Evolutionary conservation across 768 basidiomycete genomes (phyloP).

Genomic region (Suillus discolor): DNA sequence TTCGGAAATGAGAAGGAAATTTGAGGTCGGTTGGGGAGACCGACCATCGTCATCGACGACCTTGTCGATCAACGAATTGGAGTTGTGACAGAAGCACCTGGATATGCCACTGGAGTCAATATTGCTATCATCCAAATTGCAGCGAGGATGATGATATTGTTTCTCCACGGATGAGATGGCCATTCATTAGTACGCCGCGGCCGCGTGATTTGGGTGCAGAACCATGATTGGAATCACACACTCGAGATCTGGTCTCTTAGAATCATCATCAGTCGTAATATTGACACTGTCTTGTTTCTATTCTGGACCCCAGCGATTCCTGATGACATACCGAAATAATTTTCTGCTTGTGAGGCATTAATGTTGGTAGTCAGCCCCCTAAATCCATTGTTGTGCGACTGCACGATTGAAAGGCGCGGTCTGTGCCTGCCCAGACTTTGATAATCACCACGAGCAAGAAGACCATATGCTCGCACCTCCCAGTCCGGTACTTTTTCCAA

Average conservation of each 20-base stretch:
- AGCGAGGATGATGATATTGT: too few species aligned
- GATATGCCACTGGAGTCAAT: neutral
- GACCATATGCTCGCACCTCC: constrained; percentile 44
- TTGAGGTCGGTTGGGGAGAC: neutral
- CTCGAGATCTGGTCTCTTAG: neutral
- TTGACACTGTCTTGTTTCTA: neutral
- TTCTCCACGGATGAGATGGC: neutral
- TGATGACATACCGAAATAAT: constrained; percentile 32
- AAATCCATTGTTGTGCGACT: constrained; percentile 46
- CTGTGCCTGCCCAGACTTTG: constrained; percentile 27
- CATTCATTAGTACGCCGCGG: neutral
- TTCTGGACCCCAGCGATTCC: neutral
- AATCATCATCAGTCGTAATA: neutral
- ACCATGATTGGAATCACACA: neutral
- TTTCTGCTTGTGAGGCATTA: constrained; percentile 16
- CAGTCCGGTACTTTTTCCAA: constrained; percentile 42
- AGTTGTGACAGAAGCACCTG: neutral
- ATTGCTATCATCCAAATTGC: neutral
- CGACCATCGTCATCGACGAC: neutral
- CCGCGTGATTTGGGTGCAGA: neutral
- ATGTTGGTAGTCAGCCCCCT: constrained; percentile 35
- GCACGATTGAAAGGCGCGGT: constrained; percentile 42
- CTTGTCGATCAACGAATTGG: neutral
- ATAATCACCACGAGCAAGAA: constrained; percentile 44
- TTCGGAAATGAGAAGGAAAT: neutral